A percentile compares a stretch with the other conserved stretches of the same genome.
These are phyloP conservation scores for Ophiostoma quercus DNA, from an alignment of 2,329 filamentous ascomycete genomes.

Conservation along the genomic window DNA sequence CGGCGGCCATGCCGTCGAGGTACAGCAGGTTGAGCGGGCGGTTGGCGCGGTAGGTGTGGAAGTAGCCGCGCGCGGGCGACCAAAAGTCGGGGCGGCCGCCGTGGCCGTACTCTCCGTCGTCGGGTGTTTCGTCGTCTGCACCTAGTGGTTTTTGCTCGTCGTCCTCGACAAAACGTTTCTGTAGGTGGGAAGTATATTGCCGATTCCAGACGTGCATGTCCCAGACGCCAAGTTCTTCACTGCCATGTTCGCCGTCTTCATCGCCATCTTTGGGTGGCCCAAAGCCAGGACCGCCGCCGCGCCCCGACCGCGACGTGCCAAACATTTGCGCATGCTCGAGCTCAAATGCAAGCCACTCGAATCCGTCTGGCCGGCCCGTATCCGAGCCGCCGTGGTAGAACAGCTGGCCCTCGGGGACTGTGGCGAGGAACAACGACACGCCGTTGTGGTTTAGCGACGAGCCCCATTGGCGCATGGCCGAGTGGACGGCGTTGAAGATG, in stretches of 20 bases:
- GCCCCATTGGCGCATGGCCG: conserved; percentile 69
- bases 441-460: conserved; percentile 70
- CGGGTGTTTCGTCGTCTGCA: neutral
- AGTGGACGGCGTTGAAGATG: conserved; percentile 69
- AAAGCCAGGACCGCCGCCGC: neutral
- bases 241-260: neutral
- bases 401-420: conserved; percentile 58
- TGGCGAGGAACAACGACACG: conserved; percentile 63
- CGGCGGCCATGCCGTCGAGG: conserved; percentile 65
- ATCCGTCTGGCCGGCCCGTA: conserved; percentile 41
- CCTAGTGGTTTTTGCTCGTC: neutral
- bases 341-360: conserved; percentile 73
- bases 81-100: conserved; percentile 8
- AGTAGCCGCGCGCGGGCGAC: conserved; percentile 45
- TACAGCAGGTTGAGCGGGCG: conserved; percentile 58
- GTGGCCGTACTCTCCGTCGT: neutral
- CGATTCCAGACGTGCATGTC: conserved; percentile 8
- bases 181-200: neutral
- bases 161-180: neutral
- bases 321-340: conserved; percentile 67
- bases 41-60: conserved; percentile 61
- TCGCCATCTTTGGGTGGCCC: neutral
- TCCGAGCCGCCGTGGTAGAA: conserved; percentile 60
- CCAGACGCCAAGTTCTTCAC: neutral
- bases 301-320: conserved; percentile 20